These are phyloP conservation scores for Globisporangium lucens DNA, from an alignment of 352 stramenopile genomes.

Conservation along the genomic window DNA sequence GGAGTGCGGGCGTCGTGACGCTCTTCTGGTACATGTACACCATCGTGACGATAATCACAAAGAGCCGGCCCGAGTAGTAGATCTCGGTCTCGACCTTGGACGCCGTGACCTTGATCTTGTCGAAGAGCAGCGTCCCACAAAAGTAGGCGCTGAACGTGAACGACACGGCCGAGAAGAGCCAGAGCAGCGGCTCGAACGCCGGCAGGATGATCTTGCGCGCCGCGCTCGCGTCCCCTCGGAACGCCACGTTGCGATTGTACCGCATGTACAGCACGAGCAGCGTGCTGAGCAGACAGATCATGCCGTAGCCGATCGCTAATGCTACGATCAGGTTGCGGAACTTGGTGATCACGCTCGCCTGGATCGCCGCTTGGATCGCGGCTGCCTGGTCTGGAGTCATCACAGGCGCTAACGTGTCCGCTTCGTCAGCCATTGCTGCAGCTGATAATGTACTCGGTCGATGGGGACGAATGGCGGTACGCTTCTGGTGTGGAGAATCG, in stretches of 20 bases:
- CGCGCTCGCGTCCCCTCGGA: conserved; percentile 44
- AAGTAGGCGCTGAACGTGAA: conserved; percentile 33
- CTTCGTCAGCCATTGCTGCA: no score
- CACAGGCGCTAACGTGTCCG: background rate
- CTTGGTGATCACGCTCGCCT: conserved; percentile 10
- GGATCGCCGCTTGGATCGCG: background rate
- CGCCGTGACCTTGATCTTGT: conserved; percentile 7
- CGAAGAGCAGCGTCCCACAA: conserved; percentile 17
- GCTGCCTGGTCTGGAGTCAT: background rate
- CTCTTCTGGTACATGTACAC: conserved; percentile 52
- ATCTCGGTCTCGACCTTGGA: conserved; percentile 31
- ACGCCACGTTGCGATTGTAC: conserved; percentile 42
- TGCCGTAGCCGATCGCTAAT: conserved; percentile 37
- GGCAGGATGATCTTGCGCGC: conserved; percentile 65
- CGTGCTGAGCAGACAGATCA: conserved; percentile 40
- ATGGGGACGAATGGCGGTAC: background rate
- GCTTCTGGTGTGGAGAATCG: background rate
- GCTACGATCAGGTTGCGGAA: conserved; percentile 32
- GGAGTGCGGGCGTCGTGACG: conserved; percentile 48
- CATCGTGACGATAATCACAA: conserved; percentile 60
- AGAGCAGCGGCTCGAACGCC: conserved; percentile 68
- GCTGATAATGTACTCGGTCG: background rate
- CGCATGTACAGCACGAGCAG: conserved; percentile 54
- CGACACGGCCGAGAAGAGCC: conserved; percentile 35
- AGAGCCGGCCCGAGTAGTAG: conserved; percentile 54